phyloP scores from a whole-genome alignment of 495 filamentous ascomycete genomes.

The Penicillium dipodomyicola region DNA sequence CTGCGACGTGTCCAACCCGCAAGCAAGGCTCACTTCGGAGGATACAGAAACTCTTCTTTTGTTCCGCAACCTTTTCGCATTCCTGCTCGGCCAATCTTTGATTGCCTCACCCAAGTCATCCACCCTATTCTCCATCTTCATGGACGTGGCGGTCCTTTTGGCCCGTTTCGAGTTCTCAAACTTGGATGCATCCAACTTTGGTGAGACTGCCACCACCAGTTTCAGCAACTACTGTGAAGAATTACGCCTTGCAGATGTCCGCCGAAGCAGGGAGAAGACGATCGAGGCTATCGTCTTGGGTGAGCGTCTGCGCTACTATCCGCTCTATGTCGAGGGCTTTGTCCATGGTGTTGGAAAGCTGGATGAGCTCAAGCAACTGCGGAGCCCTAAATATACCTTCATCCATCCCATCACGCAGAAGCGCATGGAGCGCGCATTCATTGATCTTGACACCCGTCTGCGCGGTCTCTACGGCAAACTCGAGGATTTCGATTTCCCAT shows the following conservation, averaged over 20 bases:
- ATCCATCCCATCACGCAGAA: slow-evolving; percentile 71
- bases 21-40: slow-evolving; percentile 41
- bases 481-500: slow-evolving; percentile 84
- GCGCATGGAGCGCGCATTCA: slow-evolving; percentile 73
- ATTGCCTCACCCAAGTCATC: slow-evolving; percentile 69
- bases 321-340: slow-evolving; percentile 87
- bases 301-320: slow-evolving; percentile 76
- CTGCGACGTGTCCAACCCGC: slow-evolving; percentile 44
- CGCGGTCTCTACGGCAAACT: slow-evolving; percentile 65
- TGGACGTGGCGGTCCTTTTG: slow-evolving; percentile 66
- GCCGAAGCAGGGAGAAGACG: slow-evolving; percentile 81
- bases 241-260: slow-evolving; percentile 73
- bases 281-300: slow-evolving; percentile 85
- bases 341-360: slow-evolving; percentile 91
- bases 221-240: slow-evolving; percentile 77
- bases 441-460: slow-evolving; percentile 71
- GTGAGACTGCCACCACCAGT: slow-evolving; percentile 70
- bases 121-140: slow-evolving; percentile 69
- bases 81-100: slow-evolving; percentile 75
- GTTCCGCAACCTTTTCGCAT: slow-evolving; percentile 87
- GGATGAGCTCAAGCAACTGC: slow-evolving; percentile 64
- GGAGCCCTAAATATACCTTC: slow-evolving; percentile 63
- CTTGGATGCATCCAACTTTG: slow-evolving; percentile 75
- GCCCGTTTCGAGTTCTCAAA: slow-evolving; percentile 76
- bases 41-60: slow-evolving; percentile 70